phyloP scores from a whole-genome alignment of 257 asterid species.

The Gardenia jasminoides region DNA sequence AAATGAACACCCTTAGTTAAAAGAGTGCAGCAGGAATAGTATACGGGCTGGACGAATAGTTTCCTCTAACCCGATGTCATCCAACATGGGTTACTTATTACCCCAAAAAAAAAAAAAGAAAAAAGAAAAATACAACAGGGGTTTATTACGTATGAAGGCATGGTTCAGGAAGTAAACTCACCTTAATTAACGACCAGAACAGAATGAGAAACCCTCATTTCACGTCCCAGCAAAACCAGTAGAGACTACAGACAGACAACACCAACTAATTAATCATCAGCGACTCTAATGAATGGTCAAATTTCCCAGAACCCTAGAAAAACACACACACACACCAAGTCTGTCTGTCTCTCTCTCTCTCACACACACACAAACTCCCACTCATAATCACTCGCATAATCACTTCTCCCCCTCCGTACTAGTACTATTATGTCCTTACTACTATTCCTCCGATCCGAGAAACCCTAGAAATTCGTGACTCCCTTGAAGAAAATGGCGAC shows the following conservation, averaged over 20 bases:
- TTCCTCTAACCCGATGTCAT: too few species aligned
- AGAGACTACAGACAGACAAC: background rate
- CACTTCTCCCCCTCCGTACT: background rate
- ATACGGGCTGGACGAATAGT: too few species aligned
- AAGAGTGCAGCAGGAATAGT: too few species aligned
- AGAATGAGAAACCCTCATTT: too few species aligned
- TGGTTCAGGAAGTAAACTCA: too few species aligned
- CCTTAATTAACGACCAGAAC: too few species aligned
- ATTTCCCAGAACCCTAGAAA: slow-evolving; percentile 16
- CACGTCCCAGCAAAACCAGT: too few species aligned
- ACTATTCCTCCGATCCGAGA: background rate
- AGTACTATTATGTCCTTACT: background rate
- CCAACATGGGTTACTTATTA: too few species aligned
- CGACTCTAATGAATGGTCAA: slow-evolving; percentile 3
- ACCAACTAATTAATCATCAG: background rate
- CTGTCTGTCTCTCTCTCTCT: background rate
- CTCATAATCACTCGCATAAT: background rate
- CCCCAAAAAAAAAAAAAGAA: too few species aligned
- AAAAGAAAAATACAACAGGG: too few species aligned
- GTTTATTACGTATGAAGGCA: too few species aligned
- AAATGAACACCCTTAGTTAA: too few species aligned
- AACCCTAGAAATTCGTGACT: background rate
- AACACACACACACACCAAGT: background rate
- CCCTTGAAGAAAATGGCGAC: slow-evolving; percentile 30
- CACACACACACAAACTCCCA: background rate